phyloP scores from a whole-genome alignment of 2,329 filamentous ascomycete species.

The Xylaria sp. region DNA sequence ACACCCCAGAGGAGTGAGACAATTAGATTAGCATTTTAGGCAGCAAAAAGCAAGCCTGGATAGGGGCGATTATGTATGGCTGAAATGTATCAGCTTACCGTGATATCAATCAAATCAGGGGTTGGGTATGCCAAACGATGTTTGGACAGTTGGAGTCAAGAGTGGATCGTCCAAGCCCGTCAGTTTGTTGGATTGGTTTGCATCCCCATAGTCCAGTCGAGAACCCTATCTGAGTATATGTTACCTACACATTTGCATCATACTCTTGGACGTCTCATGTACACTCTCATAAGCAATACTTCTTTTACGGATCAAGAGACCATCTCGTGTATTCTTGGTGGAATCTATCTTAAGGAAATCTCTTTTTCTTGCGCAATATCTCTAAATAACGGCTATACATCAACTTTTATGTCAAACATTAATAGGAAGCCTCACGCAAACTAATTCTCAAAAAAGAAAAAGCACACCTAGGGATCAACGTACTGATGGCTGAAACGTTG shows the following conservation, averaged over 20 bases:
- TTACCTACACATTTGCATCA: neutral
- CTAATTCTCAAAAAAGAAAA: no score
- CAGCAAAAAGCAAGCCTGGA: neutral
- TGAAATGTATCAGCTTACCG: neutral
- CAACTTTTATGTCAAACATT: no score
- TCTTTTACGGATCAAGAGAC: no score
- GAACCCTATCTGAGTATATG: neutral
- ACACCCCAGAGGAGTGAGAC: conserved; percentile 1
- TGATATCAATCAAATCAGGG: neutral
- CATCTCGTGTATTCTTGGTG: no score
- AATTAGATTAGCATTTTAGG: neutral
- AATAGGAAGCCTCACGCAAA: no score
- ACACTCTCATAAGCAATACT: no score
- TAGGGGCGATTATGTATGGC: neutral
- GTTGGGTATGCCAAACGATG: neutral
- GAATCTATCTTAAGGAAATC: no score
- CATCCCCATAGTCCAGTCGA: neutral
- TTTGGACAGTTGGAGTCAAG: neutral
- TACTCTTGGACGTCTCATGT: no score
- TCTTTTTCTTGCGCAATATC: no score
- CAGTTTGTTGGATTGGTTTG: neutral
- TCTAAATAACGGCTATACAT: no score
- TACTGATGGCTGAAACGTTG: neutral
- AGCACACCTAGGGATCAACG: neutral
- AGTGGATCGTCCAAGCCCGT: neutral